Evolutionary conservation across 805 yeast species (phyloP).

Genomic region (Yarrowia bubula): DNA sequence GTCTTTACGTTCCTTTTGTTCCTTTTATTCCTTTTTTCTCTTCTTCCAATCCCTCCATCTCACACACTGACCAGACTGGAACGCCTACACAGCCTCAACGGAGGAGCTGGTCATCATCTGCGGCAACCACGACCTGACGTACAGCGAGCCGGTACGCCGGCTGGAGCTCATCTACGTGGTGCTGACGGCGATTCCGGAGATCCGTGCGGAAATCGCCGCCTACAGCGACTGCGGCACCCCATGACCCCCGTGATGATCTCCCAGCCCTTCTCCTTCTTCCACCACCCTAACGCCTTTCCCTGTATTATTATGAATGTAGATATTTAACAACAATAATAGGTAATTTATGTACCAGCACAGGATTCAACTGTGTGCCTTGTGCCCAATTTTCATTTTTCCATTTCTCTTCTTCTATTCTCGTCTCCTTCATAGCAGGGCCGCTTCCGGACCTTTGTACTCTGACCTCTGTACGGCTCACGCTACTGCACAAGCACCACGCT

Average conservation of each 20-base stretch:
- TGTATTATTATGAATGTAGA: constrained; percentile 3
- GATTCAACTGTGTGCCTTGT: no score
- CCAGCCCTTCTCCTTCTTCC: neutral
- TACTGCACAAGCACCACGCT: neutral
- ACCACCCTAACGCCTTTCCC: neutral
- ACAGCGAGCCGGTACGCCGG: neutral
- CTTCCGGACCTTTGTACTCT: no score
- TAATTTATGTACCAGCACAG: neutral
- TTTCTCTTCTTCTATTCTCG: no score
- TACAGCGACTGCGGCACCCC: constrained; percentile 19
- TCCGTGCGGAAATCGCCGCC: constrained; percentile 11
- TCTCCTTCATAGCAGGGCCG: no score
- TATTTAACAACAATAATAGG: neutral
- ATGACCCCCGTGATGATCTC: neutral
- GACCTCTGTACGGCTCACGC: no score
- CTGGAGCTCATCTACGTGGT: constrained; percentile 14
- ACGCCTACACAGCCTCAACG: neutral
- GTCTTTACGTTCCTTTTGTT: neutral
- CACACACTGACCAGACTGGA: constrained; percentile 5
- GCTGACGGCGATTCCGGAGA: constrained; percentile 6
- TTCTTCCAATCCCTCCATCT: no score
- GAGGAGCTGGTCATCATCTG: constrained; percentile 14
- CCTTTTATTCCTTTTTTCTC: neutral
- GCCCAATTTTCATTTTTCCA: no score
- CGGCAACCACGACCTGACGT: constrained; percentile 16